Percentiles rank a stretch among this genome's conserved stretches.
Conservation (phyloP, 345 rosid species). For the Salix caprea region DNA sequence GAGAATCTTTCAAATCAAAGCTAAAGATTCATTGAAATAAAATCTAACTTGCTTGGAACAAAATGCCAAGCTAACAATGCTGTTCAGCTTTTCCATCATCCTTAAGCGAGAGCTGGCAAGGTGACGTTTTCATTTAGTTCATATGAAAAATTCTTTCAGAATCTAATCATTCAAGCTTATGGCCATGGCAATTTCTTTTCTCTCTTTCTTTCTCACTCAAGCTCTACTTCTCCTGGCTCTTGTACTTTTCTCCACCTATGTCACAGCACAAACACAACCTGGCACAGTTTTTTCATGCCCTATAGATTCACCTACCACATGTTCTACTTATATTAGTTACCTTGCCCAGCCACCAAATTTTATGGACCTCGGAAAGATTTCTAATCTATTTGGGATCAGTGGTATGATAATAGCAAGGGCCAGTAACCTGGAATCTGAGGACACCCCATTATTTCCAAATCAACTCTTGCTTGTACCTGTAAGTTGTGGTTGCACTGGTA, state of each 20-base stretch:
- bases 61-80: conserved; percentile 13
- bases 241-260: conserved; percentile 7
- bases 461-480: conserved; percentile 58
- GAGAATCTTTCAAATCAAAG: conserved; percentile 23
- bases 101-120: neutral
- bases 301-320: conserved; percentile 12
- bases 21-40: conserved; percentile 18
- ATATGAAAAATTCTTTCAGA: neutral
- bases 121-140: conserved; percentile 9
- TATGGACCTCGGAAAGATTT: conserved; percentile 43
- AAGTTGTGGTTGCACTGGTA: conserved; percentile 44
- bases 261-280: conserved; percentile 27
- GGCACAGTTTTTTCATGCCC: conserved; percentile 41
- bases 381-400: conserved; percentile 43
- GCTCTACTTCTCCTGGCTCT: conserved; percentile 21
- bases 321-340: conserved; percentile 41
- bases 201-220: conserved; percentile 11
- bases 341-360: conserved; percentile 34
- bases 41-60: conserved; percentile 7
- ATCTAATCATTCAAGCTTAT: conserved; percentile 5
- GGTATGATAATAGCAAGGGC: conserved; percentile 32
- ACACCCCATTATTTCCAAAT: conserved; percentile 32
- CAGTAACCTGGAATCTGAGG: conserved; percentile 48
- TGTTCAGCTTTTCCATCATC: conserved; percentile 24
- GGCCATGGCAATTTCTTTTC: conserved; percentile 33